phyloP scores from a whole-genome alignment of 352 stramenopile species.

The Plasmopara muralis region DNA sequence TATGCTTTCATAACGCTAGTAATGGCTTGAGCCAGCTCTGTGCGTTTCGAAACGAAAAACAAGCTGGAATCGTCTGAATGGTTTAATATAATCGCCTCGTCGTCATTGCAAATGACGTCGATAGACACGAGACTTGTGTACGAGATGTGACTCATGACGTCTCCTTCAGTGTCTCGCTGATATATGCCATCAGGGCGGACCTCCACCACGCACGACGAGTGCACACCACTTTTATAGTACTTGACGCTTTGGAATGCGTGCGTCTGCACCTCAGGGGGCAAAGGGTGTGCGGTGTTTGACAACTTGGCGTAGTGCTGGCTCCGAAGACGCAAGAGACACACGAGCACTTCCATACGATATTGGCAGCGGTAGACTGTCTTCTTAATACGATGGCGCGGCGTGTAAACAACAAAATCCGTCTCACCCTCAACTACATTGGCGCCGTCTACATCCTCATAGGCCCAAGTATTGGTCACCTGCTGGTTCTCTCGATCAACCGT shows the following conservation, averaged over 20 bases:
- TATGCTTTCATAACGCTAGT: conserved; percentile 68
- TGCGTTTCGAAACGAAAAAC: conserved; percentile 59
- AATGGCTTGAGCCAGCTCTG: conserved; percentile 65
- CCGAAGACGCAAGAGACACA: conserved; percentile 69
- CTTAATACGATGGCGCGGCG: conserved; percentile 70
- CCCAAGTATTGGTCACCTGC: conserved; percentile 72
- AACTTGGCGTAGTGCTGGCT: conserved; percentile 51
- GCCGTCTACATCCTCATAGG: conserved; percentile 70
- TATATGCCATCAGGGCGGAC: conserved; percentile 68
- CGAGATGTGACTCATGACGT: conserved; percentile 73
- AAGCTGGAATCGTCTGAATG: conserved; percentile 79
- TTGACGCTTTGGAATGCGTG: conserved; percentile 53
- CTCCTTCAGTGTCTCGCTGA: conserved; percentile 64
- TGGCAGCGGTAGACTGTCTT: conserved; percentile 76
- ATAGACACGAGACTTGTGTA: conserved; percentile 82
- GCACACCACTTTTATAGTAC: conserved; percentile 46
- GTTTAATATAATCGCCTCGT: conserved; percentile 64
- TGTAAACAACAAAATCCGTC: conserved; percentile 74
- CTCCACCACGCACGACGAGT: conserved; percentile 63
- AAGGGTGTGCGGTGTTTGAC: conserved; percentile 11
- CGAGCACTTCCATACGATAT: conserved; percentile 78
- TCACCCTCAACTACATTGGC: conserved; percentile 57
- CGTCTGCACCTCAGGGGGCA: conserved; percentile 43
- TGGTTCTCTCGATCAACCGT: conserved; percentile 68
- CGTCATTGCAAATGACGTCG: conserved; percentile 71